Conservation (phyloP, 345 rosid species). For the Aurinia saxatilis region DNA sequence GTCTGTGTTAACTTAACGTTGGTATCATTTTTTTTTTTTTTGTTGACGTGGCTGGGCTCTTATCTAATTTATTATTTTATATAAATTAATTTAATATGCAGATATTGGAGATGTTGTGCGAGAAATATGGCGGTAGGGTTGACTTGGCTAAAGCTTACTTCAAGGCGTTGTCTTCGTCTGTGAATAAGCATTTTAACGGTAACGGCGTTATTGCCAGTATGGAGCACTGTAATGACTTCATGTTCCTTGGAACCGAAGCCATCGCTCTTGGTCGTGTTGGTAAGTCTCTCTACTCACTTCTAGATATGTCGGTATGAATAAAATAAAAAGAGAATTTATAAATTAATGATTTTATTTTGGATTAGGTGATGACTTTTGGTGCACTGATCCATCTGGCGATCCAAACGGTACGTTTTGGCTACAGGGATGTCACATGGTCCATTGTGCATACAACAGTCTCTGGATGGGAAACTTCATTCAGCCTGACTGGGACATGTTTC, state of each 20-base stretch:
- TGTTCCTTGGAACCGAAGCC: conserved; percentile 95
- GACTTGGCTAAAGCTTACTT: conserved; percentile 80
- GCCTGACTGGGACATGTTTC: conserved; percentile 99
- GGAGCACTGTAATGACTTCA: conserved; percentile 98
- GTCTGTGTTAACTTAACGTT: neutral
- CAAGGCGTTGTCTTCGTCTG: conserved; percentile 73
- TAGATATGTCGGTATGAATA: neutral
- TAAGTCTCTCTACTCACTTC: conserved; percentile 21
- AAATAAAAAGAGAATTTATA: too few species aligned
- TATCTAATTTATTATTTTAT: neutral
- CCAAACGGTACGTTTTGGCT: conserved; percentile 97
- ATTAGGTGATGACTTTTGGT: conserved; percentile 96
- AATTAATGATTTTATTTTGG: neutral
- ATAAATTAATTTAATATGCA: conserved; percentile 22
- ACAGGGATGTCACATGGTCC: conserved; percentile 99
- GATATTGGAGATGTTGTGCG: conserved; percentile 84
- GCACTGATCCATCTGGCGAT: conserved; percentile 95
- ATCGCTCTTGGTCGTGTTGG: conserved; percentile 97
- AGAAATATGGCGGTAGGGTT: conserved; percentile 87
- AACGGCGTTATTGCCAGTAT: conserved; percentile 97
- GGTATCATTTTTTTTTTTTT: too few species aligned
- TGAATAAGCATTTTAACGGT: conserved; percentile 77
- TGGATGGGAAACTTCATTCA: conserved; percentile 99
- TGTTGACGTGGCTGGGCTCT: neutral
- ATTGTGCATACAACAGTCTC: conserved; percentile 95